Evolutionary conservation across 441 rosid genomes (phyloP).

Genomic region (Aquilaria agallochum): DNA sequence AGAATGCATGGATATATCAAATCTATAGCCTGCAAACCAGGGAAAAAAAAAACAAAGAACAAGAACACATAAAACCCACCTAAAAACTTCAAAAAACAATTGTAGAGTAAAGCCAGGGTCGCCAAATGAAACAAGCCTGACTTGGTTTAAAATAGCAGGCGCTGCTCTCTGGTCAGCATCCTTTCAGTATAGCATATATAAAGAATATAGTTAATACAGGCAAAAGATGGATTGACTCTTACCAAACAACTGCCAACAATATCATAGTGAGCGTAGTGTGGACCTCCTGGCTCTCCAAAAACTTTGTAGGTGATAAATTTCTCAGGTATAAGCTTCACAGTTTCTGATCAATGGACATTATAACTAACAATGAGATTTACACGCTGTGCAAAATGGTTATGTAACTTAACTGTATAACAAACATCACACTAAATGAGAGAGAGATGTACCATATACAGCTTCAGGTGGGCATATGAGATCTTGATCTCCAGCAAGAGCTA

Average conservation of each 20-base stretch:
- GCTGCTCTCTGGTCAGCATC: too few relatives aligned
- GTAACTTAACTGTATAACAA: neutral
- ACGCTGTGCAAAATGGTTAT: too few relatives aligned
- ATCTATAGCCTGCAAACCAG: slow-evolving; percentile 31
- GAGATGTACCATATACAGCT: slow-evolving; percentile 46
- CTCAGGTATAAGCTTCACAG: slow-evolving; percentile 42
- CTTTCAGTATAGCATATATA: too few relatives aligned
- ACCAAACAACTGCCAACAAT: slow-evolving; percentile 38
- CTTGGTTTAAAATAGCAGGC: too few relatives aligned
- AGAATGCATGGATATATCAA: slow-evolving; percentile 38
- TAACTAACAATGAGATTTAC: neutral
- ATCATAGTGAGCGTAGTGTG: slow-evolving; percentile 55
- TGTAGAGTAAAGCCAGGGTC: neutral
- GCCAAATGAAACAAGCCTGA: too few relatives aligned
- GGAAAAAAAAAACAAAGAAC: neutral
- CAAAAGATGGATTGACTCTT: slow-evolving; percentile 12
- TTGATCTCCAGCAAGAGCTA: slow-evolving; percentile 50
- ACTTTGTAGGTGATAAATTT: slow-evolving; percentile 39
- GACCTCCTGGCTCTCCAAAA: slow-evolving; percentile 49
- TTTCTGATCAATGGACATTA: slow-evolving; percentile 31
- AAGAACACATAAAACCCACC: neutral
- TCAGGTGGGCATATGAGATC: slow-evolving; percentile 52
- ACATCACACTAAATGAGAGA: neutral
- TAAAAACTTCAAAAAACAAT: neutral
- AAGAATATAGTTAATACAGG: too few relatives aligned